Percentiles rank a stretch among this genome's conserved stretches.
Conservation (phyloP, 2,329 filamentous ascomycete species). For the Trichoderma sp. region DNA sequence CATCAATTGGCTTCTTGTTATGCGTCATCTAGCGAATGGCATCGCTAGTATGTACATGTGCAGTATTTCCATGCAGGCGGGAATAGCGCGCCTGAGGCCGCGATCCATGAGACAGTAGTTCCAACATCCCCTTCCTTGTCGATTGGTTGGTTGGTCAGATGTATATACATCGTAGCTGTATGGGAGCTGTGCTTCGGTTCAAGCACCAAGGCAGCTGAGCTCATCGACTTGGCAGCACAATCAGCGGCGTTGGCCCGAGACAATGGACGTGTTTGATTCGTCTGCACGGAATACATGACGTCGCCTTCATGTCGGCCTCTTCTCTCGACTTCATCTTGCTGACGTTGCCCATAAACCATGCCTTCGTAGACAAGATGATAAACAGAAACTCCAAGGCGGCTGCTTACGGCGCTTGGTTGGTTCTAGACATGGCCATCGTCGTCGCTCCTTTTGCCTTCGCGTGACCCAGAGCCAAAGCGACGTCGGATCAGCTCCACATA, state of each 20-base stretch:
- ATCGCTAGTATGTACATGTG: too few relatives aligned
- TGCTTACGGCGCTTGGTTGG: slow-evolving; percentile 15
- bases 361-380: too few relatives aligned
- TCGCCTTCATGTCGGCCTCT: slow-evolving; percentile 1
- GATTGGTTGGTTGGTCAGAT: neutral
- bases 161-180: neutral
- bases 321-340: neutral
- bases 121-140: neutral
- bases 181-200: neutral
- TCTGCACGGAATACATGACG: neutral
- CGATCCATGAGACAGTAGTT: neutral
- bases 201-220: neutral
- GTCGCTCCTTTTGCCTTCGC: slow-evolving; percentile 21
- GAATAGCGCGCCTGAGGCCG: neutral
- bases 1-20: slow-evolving; percentile 1
- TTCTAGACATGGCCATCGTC: slow-evolving; percentile 4
- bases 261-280: neutral
- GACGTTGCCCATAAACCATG: neutral
- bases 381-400: neutral
- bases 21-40: neutral
- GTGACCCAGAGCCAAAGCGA: slow-evolving; percentile 36
- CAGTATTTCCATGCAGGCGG: neutral
- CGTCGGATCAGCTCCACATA: slow-evolving; percentile 70
- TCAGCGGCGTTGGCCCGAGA: neutral
- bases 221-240: neutral